Evolutionary conservation across 176 grass and related monocot species (phyloP).

Genomic region (Olyra latifolia): DNA sequence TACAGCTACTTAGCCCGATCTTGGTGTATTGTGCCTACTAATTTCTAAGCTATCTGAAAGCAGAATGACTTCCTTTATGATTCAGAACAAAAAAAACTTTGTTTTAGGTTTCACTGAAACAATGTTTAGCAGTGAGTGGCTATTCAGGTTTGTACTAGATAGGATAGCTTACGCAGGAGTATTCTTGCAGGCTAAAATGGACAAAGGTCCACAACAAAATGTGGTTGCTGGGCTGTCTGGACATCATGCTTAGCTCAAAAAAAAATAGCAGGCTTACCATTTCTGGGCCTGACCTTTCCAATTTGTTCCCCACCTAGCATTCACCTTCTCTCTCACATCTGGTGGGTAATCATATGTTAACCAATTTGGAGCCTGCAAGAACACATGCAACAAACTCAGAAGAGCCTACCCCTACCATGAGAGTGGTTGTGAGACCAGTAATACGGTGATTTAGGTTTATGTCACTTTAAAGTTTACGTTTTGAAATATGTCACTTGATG

Average conservation of each 20-base stretch:
- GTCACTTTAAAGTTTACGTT: no score
- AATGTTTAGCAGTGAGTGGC: not conserved
- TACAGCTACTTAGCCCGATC: not conserved
- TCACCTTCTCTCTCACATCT: conserved; percentile 65
- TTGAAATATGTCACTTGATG: no score
- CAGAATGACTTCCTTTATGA: not conserved
- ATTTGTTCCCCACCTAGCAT: conserved; percentile 67
- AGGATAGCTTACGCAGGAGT: not conserved
- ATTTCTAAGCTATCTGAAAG: not conserved
- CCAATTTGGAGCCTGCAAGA: conserved; percentile 64
- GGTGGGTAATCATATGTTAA: conserved; percentile 85
- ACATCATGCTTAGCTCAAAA: not conserved
- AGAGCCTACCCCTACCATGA: no score
- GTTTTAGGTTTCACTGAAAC: not conserved
- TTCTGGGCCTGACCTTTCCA: conserved; percentile 96
- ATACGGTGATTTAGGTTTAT: no score
- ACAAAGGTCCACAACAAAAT: not conserved
- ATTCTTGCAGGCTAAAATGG: not conserved
- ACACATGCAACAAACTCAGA: not conserved
- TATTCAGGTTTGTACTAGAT: not conserved
- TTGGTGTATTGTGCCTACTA: not conserved
- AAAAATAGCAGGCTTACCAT: conserved; percentile 46
- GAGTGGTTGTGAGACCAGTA: no score
- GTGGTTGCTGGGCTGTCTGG: not conserved
- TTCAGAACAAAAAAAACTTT: not conserved